These are phyloP conservation scores for Zygoascus meyerae DNA, from an alignment of 1,139 yeast species.

Conservation along the genomic window DNA sequence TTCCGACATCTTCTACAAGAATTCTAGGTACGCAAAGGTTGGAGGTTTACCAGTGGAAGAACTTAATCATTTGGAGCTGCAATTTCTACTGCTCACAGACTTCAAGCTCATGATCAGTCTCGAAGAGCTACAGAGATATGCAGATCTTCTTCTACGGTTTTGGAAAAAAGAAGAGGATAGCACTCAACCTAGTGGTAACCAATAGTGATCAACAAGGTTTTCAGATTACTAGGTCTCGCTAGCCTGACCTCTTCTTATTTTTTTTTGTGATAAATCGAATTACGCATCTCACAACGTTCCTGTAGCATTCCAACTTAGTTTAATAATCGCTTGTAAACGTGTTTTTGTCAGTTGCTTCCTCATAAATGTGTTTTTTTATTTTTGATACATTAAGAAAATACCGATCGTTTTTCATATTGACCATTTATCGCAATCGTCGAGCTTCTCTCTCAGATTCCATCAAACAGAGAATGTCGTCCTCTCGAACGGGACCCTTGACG, in stretches of 20 bases:
- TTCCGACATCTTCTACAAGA: slow-evolving; percentile 92
- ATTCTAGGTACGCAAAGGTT: slow-evolving; percentile 92
- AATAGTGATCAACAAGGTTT: background rate
- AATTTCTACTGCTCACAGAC: slow-evolving; percentile 76
- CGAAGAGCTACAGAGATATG: slow-evolving; percentile 88
- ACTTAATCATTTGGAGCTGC: slow-evolving; percentile 84
- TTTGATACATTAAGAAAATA: slow-evolving; percentile 12
- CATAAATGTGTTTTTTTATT: slow-evolving; percentile 2
- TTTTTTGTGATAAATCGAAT: background rate
- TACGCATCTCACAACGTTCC: no score
- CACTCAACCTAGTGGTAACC: background rate
- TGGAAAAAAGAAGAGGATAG: slow-evolving; percentile 44
- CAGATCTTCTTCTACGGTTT: slow-evolving; percentile 75
- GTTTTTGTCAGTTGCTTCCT: no score
- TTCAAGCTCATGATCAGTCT: slow-evolving; percentile 81
- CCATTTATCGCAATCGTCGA: slow-evolving; percentile 47
- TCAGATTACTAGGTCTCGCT: slow-evolving; percentile 1
- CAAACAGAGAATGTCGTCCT: slow-evolving; percentile 96
- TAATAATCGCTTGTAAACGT: no score
- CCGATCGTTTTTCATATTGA: slow-evolving; percentile 6
- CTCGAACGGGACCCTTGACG: slow-evolving; percentile 99
- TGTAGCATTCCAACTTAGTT: no score
- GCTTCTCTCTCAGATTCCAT: slow-evolving; percentile 99
- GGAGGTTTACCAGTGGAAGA: slow-evolving; percentile 96
- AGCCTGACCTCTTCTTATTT: background rate